Evolutionary conservation across 306 rosid species (phyloP).

Genomic region (Vigna angularis): DNA sequence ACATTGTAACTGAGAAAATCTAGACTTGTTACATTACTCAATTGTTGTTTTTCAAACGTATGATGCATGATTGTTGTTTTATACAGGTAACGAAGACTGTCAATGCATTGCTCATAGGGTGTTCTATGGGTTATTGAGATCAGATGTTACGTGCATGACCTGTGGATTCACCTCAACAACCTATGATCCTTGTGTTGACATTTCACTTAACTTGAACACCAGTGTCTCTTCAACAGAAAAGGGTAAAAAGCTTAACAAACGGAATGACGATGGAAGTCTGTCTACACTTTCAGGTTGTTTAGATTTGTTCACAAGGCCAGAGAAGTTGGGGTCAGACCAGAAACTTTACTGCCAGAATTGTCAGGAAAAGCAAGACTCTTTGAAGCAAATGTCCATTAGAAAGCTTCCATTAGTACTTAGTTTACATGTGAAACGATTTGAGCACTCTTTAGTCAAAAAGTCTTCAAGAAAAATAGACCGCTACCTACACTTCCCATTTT

Average conservation of each 20-base stretch:
- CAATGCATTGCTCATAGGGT: slow-evolving; percentile 84
- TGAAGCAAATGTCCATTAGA: slow-evolving; percentile 82
- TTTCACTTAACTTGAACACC: slow-evolving; percentile 76
- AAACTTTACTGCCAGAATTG: slow-evolving; percentile 84
- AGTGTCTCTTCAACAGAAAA: slow-evolving; percentile 43
- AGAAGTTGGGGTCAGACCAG: slow-evolving; percentile 95
- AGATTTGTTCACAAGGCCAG: slow-evolving; percentile 84
- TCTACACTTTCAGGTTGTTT: slow-evolving; percentile 81
- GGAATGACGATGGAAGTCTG: slow-evolving; percentile 51
- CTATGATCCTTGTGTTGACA: slow-evolving; percentile 84
- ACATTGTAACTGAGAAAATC: slow-evolving; percentile 19
- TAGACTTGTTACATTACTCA: slow-evolving; percentile 16
- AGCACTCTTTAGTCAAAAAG: slow-evolving; percentile 71
- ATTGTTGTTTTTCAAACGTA: slow-evolving; percentile 28
- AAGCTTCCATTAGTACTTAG: slow-evolving; percentile 85
- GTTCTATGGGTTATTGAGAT: slow-evolving; percentile 83
- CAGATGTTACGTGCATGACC: slow-evolving; percentile 90
- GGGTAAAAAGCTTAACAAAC: slow-evolving; percentile 62
- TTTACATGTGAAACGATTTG: slow-evolving; percentile 85
- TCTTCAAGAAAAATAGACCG: slow-evolving; percentile 76
- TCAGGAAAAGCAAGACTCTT: slow-evolving; percentile 69
- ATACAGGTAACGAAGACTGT: slow-evolving; percentile 72
- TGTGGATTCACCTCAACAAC: slow-evolving; percentile 95
- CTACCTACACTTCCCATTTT: slow-evolving; percentile 79
- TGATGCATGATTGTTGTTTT: slow-evolving; percentile 42